A percentile compares a stretch with the other conserved stretches of the same genome.
phyloP scores from a whole-genome alignment of 139 green algal species.

The Raphidocelis subcapitata region DNA sequence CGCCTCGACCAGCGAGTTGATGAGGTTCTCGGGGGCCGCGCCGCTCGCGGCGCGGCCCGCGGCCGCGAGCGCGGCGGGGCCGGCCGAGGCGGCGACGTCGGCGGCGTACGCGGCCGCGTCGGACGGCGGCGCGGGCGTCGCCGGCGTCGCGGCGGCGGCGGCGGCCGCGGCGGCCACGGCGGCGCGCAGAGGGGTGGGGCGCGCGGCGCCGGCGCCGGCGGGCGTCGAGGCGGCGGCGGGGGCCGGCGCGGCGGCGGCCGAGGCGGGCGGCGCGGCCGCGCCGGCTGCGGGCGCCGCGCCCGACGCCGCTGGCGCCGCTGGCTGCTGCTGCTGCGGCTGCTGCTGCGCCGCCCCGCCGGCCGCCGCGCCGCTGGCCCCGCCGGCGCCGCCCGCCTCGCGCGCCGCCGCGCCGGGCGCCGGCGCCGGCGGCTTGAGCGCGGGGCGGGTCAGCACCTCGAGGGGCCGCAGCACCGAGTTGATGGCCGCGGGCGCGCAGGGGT shows the following conservation, averaged over 20 bases:
- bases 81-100: conserved; percentile 6
- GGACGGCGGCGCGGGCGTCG: background rate
- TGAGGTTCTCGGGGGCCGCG: background rate
- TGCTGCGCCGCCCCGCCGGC: background rate
- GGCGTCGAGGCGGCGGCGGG: too few species aligned
- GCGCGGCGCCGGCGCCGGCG: too few species aligned
- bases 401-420: background rate
- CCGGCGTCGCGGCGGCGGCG: background rate
- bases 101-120: conserved; percentile 30
- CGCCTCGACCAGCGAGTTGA: conserved; percentile 5
- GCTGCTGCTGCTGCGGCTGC: background rate
- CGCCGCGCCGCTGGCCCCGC: too few species aligned
- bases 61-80: conserved; percentile 14
- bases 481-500: conserved; percentile 53
- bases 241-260: too few species aligned
- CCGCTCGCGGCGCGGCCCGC: conserved; percentile 16
- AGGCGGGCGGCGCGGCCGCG: too few species aligned
- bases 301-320: conserved; percentile 2
- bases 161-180: background rate
- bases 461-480: conserved; percentile 76
- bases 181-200: too few species aligned
- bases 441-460: conserved; percentile 82
- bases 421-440: conserved; percentile 23
- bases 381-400: too few species aligned
- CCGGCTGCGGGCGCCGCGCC: background rate